Percentiles rank a stretch among this genome's conserved stretches.
Evolutionary conservation across 768 basidiomycete species (phyloP).

Genomic region (Amanita pallidorosea): DNA sequence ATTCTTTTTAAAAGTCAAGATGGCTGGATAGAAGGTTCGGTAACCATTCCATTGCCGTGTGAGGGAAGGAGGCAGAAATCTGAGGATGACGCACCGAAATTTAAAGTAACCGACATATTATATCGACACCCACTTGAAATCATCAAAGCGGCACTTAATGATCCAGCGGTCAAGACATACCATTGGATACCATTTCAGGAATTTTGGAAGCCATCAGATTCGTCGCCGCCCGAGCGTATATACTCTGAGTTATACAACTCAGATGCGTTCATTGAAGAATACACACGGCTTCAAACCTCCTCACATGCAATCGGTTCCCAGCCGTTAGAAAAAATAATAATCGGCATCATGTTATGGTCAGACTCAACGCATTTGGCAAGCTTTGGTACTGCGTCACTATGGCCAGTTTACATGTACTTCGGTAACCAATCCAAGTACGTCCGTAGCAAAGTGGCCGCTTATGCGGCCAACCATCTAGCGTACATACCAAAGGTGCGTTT

Average conservation of each 20-base stretch:
- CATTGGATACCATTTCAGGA: background rate
- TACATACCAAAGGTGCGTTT: background rate
- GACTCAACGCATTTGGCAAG: slow-evolving; percentile 23
- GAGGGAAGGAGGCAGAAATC: background rate
- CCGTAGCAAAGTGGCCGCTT: background rate
- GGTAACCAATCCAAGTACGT: slow-evolving; percentile 31
- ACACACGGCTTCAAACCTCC: background rate
- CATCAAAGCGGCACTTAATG: background rate
- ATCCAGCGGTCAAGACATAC: background rate
- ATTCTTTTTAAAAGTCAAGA: background rate
- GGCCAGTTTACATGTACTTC: slow-evolving; percentile 32
- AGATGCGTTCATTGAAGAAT: background rate
- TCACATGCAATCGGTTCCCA: background rate
- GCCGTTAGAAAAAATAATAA: slow-evolving; percentile 1
- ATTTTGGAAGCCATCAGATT: background rate
- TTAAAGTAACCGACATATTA: background rate
- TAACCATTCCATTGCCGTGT: background rate
- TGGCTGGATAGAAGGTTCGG: background rate
- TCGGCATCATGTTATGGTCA: slow-evolving; percentile 20
- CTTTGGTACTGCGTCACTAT: slow-evolving; percentile 26
- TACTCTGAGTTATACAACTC: background rate
- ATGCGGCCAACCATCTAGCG: background rate
- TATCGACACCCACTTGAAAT: background rate
- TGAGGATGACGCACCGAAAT: background rate
- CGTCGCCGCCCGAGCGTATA: background rate